Percentiles rank a stretch among this genome's conserved stretches.
Evolutionary conservation across 2,329 filamentous ascomycete species (phyloP).

Genomic region (Penicillium sp.): DNA sequence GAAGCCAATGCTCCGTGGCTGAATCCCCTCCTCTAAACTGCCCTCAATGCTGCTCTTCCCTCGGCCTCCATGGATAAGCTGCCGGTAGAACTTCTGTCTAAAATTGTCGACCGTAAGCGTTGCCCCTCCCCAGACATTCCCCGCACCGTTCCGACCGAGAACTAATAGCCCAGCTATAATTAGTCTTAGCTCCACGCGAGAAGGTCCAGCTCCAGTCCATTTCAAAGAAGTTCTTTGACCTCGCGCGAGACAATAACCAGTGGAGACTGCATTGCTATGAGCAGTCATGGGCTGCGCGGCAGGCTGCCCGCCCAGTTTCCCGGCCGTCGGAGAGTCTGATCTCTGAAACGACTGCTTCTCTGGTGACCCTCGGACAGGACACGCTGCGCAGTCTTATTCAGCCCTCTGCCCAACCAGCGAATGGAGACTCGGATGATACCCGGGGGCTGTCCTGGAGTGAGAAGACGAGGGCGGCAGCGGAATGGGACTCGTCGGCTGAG

Average conservation of each 20-base stretch:
- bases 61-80: constrained; percentile 52
- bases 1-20: constrained; percentile 7
- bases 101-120: constrained; percentile 61
- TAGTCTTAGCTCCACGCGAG: constrained; percentile 64
- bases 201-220: constrained; percentile 68
- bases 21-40: constrained; percentile 1
- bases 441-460: constrained; percentile 25
- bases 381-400: constrained; percentile 38
- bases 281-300: constrained; percentile 65
- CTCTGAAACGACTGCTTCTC: constrained; percentile 36
- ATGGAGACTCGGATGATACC: not conserved
- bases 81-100: constrained; percentile 63
- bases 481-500: constrained; percentile 79
- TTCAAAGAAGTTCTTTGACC: constrained; percentile 62
- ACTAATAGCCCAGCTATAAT: constrained; percentile 17
- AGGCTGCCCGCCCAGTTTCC: constrained; percentile 22
- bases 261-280: constrained; percentile 77
- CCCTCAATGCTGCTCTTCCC: constrained; percentile 28
- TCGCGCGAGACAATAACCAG: constrained; percentile 71
- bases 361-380: constrained; percentile 33
- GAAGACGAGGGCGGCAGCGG: constrained; percentile 50
- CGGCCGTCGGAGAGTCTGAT: constrained; percentile 50
- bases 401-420: constrained; percentile 14
- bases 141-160: constrained; percentile 22
- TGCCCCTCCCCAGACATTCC: constrained; percentile 16